These are phyloP conservation scores for Allium fistulosum DNA, from an alignment of 106 monocot genomes.

Conservation along the genomic window DNA sequence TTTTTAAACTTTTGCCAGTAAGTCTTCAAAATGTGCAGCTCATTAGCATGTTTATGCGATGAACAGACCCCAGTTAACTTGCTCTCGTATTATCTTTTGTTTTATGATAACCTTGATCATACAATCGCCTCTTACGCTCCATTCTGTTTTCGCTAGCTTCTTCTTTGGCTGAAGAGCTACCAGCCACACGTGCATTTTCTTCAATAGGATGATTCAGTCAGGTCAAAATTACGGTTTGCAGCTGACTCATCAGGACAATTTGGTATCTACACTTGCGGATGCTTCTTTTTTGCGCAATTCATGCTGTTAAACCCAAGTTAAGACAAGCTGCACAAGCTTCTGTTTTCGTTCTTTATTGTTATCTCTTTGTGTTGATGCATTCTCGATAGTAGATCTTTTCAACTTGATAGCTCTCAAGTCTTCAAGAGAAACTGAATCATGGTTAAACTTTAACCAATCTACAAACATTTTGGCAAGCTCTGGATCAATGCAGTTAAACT, in stretches of 20 bases:
- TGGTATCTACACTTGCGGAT: not conserved
- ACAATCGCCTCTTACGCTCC: conserved; percentile 63
- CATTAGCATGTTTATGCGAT: not conserved
- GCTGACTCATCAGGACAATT: not conserved
- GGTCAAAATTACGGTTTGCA: not conserved
- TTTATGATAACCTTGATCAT: conserved; percentile 46
- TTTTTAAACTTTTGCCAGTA: conserved; percentile 13
- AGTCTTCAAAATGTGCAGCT: conserved; percentile 3
- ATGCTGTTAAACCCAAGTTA: conserved; percentile 81
- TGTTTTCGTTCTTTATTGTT: no score
- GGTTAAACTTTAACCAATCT: conserved; percentile 77
- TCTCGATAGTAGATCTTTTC: conserved; percentile 54
- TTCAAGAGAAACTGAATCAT: conserved; percentile 60
- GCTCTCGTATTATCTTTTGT: not conserved
- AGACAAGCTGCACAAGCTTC: conserved; percentile 74
- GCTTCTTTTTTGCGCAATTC: conserved; percentile 49
- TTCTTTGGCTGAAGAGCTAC: conserved; percentile 46
- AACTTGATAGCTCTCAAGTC: conserved; percentile 73
- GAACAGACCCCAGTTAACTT: not conserved
- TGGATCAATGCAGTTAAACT: no score
- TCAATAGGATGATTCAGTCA: not conserved
- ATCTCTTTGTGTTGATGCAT: conserved; percentile 52
- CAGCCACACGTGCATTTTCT: conserved; percentile 10
- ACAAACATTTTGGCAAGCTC: conserved; percentile 64
- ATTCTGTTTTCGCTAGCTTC: conserved; percentile 87